A percentile compares a stretch with the other conserved stretches of the same genome.
Evolutionary conservation across 768 basidiomycete genomes (phyloP).

Genomic region (Mycena albidolilacea): DNA sequence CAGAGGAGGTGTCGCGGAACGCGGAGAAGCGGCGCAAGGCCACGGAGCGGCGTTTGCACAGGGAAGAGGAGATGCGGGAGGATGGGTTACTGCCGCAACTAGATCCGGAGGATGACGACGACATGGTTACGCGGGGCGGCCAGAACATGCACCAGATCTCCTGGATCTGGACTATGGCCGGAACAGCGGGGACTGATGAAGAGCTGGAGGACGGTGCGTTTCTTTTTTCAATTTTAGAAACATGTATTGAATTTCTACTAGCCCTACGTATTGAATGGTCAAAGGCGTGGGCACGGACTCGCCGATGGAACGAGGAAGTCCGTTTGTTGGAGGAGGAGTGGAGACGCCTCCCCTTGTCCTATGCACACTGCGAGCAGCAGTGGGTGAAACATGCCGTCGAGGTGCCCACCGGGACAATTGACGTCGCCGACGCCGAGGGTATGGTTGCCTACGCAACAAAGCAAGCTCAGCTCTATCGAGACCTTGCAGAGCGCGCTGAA

Average conservation of each 20-base stretch:
- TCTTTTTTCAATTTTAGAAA: background rate
- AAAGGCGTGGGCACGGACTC: slow-evolving; percentile 13
- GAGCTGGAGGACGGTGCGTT: slow-evolving; percentile 10
- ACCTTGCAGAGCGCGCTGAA: too few species aligned
- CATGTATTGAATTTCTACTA: background rate
- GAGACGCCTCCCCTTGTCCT: slow-evolving; percentile 6
- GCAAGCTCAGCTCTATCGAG: too few species aligned
- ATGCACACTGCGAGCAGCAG: background rate
- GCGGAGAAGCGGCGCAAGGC: background rate
- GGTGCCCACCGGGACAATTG: background rate
- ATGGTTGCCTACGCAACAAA: slow-evolving; percentile 11
- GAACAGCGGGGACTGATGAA: background rate
- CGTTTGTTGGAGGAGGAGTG: slow-evolving; percentile 41
- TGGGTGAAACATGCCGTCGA: background rate
- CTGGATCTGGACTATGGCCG: slow-evolving; percentile 15
- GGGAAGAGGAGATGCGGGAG: background rate
- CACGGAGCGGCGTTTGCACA: background rate
- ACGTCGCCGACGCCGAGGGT: slow-evolving; percentile 13
- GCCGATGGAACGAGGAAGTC: slow-evolving; percentile 36
- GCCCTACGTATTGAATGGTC: slow-evolving; percentile 30
- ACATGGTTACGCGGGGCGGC: background rate
- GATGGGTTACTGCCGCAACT: background rate
- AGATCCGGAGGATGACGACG: background rate
- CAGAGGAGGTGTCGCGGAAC: background rate
- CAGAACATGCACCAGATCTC: slow-evolving; percentile 5